Evolutionary conservation across 2,329 filamentous ascomycete genomes (phyloP).

Genomic region (Paradendryphiella salina): DNA sequence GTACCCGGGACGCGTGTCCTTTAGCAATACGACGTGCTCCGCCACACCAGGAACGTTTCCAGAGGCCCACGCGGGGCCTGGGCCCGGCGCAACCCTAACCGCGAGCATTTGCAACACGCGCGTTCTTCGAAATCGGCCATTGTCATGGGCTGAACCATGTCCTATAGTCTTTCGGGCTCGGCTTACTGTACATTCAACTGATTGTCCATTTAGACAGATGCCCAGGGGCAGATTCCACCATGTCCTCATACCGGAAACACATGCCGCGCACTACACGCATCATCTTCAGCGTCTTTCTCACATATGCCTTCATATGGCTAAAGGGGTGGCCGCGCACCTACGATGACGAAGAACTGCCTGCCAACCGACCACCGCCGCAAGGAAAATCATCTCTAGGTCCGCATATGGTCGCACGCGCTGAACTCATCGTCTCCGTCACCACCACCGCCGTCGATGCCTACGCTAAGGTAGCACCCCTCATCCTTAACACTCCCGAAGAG

Average conservation of each 20-base stretch:
- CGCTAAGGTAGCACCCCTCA: slow-evolving; percentile 55
- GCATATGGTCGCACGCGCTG: slow-evolving; percentile 26
- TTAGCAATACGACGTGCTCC: slow-evolving; percentile 1
- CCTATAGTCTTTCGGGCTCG: not conserved
- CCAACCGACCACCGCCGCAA: slow-evolving; percentile 21
- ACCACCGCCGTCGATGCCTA: slow-evolving; percentile 61
- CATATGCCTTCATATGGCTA: slow-evolving; percentile 40
- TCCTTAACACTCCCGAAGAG: slow-evolving; percentile 31
- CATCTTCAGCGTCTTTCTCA: slow-evolving; percentile 20
- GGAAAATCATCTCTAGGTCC: slow-evolving; percentile 22
- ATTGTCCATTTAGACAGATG: slow-evolving; percentile 12
- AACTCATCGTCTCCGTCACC: slow-evolving; percentile 58
- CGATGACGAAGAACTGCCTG: slow-evolving; percentile 40
- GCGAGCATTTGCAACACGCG: slow-evolving; percentile 3
- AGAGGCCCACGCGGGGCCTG: slow-evolving; percentile 9
- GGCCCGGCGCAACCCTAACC: slow-evolving; percentile 17
- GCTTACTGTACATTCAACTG: not conserved
- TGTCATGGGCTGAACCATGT: slow-evolving; percentile 10
- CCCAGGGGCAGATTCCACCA: slow-evolving; percentile 15
- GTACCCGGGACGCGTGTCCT: slow-evolving; percentile 13
- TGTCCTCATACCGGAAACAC: slow-evolving; percentile 26
- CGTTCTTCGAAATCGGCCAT: slow-evolving; percentile 1
- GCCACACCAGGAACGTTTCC: slow-evolving; percentile 11
- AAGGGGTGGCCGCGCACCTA: slow-evolving; percentile 40
- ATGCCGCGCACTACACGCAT: slow-evolving; percentile 32